These are phyloP conservation scores for Ogataea pignaliae DNA, from an alignment of 805 yeast species.

Conservation along the genomic window DNA sequence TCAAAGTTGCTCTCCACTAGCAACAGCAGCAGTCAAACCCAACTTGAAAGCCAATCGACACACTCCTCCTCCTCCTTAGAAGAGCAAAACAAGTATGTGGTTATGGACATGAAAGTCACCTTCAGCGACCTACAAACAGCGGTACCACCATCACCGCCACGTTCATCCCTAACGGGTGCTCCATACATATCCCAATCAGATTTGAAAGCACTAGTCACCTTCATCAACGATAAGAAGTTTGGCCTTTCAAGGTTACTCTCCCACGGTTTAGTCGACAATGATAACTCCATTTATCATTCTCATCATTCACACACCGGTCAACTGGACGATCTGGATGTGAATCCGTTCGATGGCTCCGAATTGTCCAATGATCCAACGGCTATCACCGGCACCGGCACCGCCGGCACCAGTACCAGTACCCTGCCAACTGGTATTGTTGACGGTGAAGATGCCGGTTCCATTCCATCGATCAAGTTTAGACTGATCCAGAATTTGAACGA, in stretches of 20 bases:
- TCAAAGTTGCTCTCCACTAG: background rate
- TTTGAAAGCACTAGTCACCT: slow-evolving; percentile 56
- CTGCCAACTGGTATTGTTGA: slow-evolving; percentile 9
- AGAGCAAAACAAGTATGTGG: slow-evolving; percentile 47
- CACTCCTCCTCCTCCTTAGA: slow-evolving; percentile 13
- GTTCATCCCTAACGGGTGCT: slow-evolving; percentile 45
- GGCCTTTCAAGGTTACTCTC: slow-evolving; percentile 21
- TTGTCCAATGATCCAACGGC: slow-evolving; percentile 15
- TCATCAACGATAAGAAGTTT: slow-evolving; percentile 46
- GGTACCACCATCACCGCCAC: slow-evolving; percentile 45
- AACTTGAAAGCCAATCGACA: slow-evolving; percentile 9
- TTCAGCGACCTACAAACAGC: slow-evolving; percentile 59
- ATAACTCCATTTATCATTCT: background rate
- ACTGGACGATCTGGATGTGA: slow-evolving; percentile 13
- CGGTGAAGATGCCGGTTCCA: slow-evolving; percentile 13
- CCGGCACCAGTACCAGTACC: slow-evolving; percentile 19
- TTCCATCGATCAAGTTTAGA: slow-evolving; percentile 37
- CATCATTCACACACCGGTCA: background rate
- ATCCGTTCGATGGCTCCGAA: slow-evolving; percentile 27
- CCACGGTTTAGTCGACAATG: background rate
- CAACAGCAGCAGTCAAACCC: background rate
- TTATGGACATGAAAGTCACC: slow-evolving; percentile 61
- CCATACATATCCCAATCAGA: slow-evolving; percentile 58
- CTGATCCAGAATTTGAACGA: slow-evolving; percentile 43
- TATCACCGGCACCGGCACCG: slow-evolving; percentile 2